These are phyloP conservation scores for Naganishia albida DNA, from an alignment of 1,284 basidiomycete species.

Conservation along the genomic window DNA sequence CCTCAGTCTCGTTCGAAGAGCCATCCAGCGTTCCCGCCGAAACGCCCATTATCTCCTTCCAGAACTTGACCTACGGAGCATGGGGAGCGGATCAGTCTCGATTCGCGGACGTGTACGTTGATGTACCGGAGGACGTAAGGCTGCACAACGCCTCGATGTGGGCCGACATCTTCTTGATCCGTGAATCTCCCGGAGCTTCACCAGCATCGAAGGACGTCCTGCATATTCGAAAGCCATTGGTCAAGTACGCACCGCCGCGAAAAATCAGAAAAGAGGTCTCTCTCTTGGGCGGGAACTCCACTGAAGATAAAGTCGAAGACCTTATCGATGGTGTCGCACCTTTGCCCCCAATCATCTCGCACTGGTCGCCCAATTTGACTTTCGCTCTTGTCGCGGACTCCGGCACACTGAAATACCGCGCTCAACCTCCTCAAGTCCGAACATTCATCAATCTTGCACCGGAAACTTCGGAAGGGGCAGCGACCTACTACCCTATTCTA, in stretches of 20 bases:
- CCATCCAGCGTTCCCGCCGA: constrained; percentile 37
- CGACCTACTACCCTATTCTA: constrained; percentile 74
- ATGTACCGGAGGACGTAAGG: constrained; percentile 73
- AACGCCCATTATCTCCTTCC: constrained; percentile 64
- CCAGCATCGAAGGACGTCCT: constrained; percentile 67
- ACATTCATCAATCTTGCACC: constrained; percentile 11
- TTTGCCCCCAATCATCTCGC: constrained; percentile 60
- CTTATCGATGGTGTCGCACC: constrained; percentile 41
- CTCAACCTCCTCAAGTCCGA: constrained; percentile 65
- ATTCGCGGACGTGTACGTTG: constrained; percentile 65
- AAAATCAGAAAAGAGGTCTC: constrained; percentile 83
- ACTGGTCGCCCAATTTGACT: constrained; percentile 90
- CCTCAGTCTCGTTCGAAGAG: not conserved
- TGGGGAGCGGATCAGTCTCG: constrained; percentile 65
- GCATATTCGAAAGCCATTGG: constrained; percentile 77
- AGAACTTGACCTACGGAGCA: constrained; percentile 78
- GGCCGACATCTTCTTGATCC: constrained; percentile 78
- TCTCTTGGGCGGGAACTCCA: constrained; percentile 53
- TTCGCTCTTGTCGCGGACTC: constrained; percentile 79
- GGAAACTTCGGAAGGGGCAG: not conserved
- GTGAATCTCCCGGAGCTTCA: constrained; percentile 49
- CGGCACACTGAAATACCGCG: constrained; percentile 60
- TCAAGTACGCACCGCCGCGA: constrained; percentile 73
- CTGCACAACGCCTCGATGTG: constrained; percentile 71
- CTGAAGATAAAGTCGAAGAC: constrained; percentile 57